A percentile compares a stretch with the other conserved stretches of the same genome.
Evolutionary conservation across 2,329 filamentous ascomycete genomes (phyloP).

Genomic region (Neonectria hederae): DNA sequence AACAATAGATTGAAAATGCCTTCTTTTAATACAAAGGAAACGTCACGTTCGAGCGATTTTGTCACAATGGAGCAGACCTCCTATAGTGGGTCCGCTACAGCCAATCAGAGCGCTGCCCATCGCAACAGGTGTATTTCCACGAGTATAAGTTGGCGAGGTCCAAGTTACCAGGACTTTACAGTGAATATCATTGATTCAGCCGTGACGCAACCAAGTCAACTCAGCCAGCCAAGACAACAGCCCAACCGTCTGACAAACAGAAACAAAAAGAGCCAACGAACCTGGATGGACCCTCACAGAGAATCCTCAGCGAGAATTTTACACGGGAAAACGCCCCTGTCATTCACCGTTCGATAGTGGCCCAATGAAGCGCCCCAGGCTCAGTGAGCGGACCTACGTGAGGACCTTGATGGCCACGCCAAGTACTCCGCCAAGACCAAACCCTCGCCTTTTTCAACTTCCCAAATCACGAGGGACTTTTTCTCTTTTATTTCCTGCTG

Average conservation of each 20-base stretch:
- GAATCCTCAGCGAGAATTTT: conserved; percentile 1
- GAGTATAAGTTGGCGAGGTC: background rate
- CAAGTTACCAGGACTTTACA: background rate
- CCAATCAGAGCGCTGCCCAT: too few species aligned
- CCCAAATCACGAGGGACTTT: background rate
- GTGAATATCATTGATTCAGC: background rate
- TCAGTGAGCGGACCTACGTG: conserved; percentile 28
- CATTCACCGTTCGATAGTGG: background rate
- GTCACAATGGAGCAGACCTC: too few species aligned
- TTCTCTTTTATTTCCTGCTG: background rate
- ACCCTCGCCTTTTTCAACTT: background rate
- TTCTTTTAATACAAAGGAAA: too few species aligned
- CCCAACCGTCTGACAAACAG: background rate
- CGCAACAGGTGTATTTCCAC: too few species aligned
- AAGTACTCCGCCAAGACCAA: conserved; percentile 28
- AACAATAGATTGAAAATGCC: too few species aligned
- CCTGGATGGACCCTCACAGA: conserved; percentile 2
- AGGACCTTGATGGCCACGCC: conserved; percentile 41
- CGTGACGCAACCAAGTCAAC: background rate
- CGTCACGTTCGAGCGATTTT: too few species aligned
- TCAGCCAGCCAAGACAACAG: too few species aligned
- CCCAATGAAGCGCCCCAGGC: background rate
- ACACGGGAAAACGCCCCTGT: background rate
- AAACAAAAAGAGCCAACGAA: background rate
- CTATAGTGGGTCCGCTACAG: too few species aligned